Evolutionary conservation across 768 basidiomycete genomes (phyloP).

Genomic region (Infundibulicybe gibba): DNA sequence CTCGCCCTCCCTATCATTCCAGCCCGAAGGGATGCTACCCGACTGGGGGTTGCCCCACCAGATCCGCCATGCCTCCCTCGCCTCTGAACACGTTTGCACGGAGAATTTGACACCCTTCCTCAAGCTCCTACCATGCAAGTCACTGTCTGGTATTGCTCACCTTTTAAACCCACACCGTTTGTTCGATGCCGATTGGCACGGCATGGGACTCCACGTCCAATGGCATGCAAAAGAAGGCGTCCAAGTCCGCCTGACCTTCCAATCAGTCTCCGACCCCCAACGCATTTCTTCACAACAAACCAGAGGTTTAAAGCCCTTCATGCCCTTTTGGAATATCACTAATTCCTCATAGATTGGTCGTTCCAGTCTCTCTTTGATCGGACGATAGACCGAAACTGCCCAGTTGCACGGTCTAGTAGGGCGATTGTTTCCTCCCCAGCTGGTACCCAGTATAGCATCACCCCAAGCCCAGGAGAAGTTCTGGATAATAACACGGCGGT

Average conservation of each 20-base stretch:
- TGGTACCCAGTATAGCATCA: conserved; percentile 37
- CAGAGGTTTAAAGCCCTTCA: conserved; percentile 43
- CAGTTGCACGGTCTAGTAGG: conserved; percentile 60
- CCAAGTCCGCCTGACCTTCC: conserved; percentile 64
- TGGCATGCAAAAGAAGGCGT: conserved; percentile 56
- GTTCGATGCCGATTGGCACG: conserved; percentile 92
- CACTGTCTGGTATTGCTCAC: conserved; percentile 76
- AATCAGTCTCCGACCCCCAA: conserved; percentile 78
- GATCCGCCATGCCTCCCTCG: conserved; percentile 73
- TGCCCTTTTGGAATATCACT: conserved; percentile 4
- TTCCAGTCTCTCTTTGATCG: conserved; percentile 67
- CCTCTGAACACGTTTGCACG: conserved; percentile 91
- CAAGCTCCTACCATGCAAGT: conserved; percentile 91
- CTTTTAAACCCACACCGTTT: conserved; percentile 83
- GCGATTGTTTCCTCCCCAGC: conserved; percentile 47
- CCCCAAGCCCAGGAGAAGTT: conserved; percentile 43
- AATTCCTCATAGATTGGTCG: conserved; percentile 60
- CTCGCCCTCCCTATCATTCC: conserved; percentile 56
- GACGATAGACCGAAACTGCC: conserved; percentile 59
- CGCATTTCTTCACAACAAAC: conserved; percentile 44
- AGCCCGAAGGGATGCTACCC: conserved; percentile 56
- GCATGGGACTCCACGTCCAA: conserved; percentile 74
- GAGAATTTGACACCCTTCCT: conserved; percentile 97
- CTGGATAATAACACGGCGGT: conserved; percentile 29
- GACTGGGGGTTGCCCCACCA: conserved; percentile 43